Conservation (phyloP, 2,329 filamentous ascomycete species). For the Chaetoscypha palmicola region DNA sequence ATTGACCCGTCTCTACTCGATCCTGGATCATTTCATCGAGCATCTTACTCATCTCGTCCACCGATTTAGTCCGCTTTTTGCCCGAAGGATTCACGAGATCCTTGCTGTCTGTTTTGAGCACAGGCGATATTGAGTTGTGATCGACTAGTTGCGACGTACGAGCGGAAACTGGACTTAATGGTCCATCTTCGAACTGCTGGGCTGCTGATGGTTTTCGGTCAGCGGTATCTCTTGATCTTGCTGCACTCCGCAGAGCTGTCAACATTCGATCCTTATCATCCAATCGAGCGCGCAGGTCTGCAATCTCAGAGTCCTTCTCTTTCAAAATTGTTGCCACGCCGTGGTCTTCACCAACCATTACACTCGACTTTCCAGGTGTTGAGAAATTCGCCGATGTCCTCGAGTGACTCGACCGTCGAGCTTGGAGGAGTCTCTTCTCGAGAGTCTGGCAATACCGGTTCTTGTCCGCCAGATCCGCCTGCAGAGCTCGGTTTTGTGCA, state of each 20-base stretch:
- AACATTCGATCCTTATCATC: conserved; percentile 97
- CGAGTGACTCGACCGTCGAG: conserved; percentile 81
- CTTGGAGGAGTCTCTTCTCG: conserved; percentile 86
- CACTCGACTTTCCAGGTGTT: conserved; percentile 48
- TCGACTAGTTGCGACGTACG: conserved; percentile 25
- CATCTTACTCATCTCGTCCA: conserved; percentile 89
- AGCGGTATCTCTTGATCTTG: conserved; percentile 77
- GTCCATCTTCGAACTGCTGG: conserved; percentile 20
- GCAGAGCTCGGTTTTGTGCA: conserved; percentile 84
- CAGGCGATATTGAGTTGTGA: conserved; percentile 16
- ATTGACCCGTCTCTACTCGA: conserved; percentile 68
- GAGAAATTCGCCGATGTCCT: conserved; percentile 71
- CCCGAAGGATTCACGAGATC: conserved; percentile 22
- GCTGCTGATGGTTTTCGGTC: conserved; percentile 40
- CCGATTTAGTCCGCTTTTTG: conserved; percentile 47
- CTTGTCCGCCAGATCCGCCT: conserved; percentile 93
- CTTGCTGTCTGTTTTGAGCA: conserved; percentile 12
- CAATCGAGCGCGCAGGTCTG: conserved; percentile 77
- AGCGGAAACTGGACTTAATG: conserved; percentile 28
- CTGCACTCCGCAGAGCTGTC: conserved; percentile 73
- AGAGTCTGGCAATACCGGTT: conserved; percentile 93
- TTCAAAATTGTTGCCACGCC: conserved; percentile 65
- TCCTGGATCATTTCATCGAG: conserved; percentile 96
- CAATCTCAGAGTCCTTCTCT: conserved; percentile 90
- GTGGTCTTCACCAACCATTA: conserved; percentile 71